These are phyloP conservation scores for Septoria petroselini DNA, from an alignment of 2,329 filamentous ascomycete species.

Conservation along the genomic window DNA sequence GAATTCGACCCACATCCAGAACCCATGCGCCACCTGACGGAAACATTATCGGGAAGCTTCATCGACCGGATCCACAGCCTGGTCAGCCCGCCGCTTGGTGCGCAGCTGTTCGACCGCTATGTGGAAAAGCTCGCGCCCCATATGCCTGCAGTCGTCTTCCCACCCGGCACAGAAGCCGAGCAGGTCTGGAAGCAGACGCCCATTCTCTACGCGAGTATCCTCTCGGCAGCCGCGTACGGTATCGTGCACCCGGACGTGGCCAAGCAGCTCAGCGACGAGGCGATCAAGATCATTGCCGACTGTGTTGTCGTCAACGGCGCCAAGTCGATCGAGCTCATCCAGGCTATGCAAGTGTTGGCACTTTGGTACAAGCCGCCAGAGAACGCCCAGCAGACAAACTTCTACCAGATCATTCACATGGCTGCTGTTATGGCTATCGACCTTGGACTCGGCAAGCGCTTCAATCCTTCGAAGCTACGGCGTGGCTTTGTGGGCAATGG, in stretches of 20 bases:
- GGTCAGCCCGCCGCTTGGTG: constrained; percentile 51
- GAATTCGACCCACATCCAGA: constrained; percentile 19
- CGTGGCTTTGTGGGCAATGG: constrained; percentile 38
- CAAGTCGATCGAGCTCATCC: constrained; percentile 79
- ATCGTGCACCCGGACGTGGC: constrained; percentile 56
- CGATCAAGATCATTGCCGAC: constrained; percentile 71
- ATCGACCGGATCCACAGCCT: constrained; percentile 44
- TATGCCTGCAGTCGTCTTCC: constrained; percentile 59
- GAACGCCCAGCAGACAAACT: constrained; percentile 80
- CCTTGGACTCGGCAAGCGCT: constrained; percentile 67
- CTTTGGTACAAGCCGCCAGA: constrained; percentile 85
- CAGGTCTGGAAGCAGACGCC: constrained; percentile 58
- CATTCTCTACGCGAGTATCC: constrained; percentile 57
- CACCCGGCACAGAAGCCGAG: constrained; percentile 52
- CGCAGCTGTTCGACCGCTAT: constrained; percentile 58
- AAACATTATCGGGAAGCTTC: constrained; percentile 33
- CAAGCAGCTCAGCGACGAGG: constrained; percentile 61
- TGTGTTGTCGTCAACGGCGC: constrained; percentile 70
- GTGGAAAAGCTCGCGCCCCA: constrained; percentile 53
- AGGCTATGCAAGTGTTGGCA: constrained; percentile 70
- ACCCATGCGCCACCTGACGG: constrained; percentile 27
- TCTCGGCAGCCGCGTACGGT: constrained; percentile 53
- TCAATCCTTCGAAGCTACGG: constrained; percentile 39
- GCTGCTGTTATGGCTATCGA: constrained; percentile 80
- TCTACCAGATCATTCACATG: constrained; percentile 81